Conservation (phyloP, 2,329 filamentous ascomycete species). For the Fusarium papillatum region DNA sequence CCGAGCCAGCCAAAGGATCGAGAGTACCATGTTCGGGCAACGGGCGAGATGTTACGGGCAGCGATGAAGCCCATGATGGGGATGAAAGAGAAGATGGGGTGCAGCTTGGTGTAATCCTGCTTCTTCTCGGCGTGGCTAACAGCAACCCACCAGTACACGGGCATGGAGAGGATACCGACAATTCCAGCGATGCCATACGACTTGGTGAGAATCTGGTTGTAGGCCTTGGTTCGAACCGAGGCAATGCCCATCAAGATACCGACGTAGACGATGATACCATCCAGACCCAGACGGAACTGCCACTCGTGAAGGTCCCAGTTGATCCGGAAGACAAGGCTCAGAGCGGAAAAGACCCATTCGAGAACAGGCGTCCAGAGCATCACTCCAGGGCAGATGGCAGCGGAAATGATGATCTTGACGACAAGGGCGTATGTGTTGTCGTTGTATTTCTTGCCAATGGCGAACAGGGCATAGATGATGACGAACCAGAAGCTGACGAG, state of each 20-base stretch:
- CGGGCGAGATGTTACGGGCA: constrained; percentile 60
- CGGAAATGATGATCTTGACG: constrained; percentile 60
- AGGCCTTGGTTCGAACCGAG: constrained; percentile 27
- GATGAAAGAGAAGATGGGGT: constrained; percentile 67
- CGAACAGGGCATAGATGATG: constrained; percentile 65
- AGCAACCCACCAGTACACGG: constrained; percentile 50
- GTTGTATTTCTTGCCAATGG: constrained; percentile 58
- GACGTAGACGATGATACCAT: constrained; percentile 68
- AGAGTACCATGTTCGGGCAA: constrained; percentile 44
- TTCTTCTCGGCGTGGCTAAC: constrained; percentile 36
- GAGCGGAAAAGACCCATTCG: constrained; percentile 40
- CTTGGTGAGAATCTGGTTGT: constrained; percentile 38
- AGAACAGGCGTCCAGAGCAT: constrained; percentile 32
- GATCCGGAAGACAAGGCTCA: constrained; percentile 59
- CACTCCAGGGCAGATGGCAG: constrained; percentile 53
- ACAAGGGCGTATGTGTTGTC: constrained; percentile 56
- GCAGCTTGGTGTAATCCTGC: constrained; percentile 60
- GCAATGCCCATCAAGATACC: constrained; percentile 61
- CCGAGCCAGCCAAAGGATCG: constrained; percentile 66
- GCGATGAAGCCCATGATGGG: constrained; percentile 66
- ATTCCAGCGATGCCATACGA: constrained; percentile 34
- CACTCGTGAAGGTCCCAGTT: constrained; percentile 62
- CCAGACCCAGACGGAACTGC: constrained; percentile 63
- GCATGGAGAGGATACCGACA: constrained; percentile 34
- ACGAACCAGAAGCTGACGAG: constrained; percentile 74